Percentiles rank a stretch among this genome's conserved stretches.
These are phyloP conservation scores for Coniosporium tulheliwenetii DNA, from an alignment of 2,329 filamentous ascomycete genomes.

Conservation along the genomic window DNA sequence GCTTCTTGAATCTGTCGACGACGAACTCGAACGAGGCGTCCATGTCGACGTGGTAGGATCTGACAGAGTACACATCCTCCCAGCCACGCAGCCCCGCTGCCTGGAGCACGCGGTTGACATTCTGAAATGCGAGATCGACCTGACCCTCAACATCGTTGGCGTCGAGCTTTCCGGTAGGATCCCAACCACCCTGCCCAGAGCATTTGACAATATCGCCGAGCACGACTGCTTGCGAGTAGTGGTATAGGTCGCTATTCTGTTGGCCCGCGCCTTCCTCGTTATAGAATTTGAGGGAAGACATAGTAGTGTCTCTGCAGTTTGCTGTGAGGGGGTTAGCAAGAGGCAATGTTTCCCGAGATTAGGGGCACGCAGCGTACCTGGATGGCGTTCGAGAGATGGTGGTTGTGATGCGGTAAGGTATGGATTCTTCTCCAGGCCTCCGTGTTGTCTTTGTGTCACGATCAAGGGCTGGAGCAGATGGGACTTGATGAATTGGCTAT, in stretches of 20 bases:
- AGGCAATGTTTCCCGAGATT: too few species aligned
- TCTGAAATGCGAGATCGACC: conserved; percentile 3
- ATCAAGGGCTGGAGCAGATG: too few species aligned
- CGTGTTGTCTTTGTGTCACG: too few species aligned
- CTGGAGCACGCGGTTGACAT: conserved; percentile 1
- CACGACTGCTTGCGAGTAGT: conserved; percentile 20
- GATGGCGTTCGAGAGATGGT: too few species aligned
- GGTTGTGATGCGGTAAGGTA: too few species aligned
- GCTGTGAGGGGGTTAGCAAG: too few species aligned
- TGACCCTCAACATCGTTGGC: conserved; percentile 1
- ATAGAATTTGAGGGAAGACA: conserved; percentile 24
- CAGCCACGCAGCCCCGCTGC: conserved; percentile 1
- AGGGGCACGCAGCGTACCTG: too few species aligned
- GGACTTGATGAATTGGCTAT: too few species aligned
- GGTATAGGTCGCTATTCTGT: conserved; percentile 14
- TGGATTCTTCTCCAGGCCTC: too few species aligned
- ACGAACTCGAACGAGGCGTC: conserved; percentile 20
- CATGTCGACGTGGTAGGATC: conserved; percentile 9
- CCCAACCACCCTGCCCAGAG: conserved; percentile 18
- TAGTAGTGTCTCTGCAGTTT: conserved; percentile 4
- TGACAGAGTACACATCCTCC: conserved; percentile 3
- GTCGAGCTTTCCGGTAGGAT: neutral
- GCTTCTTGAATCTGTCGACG: conserved; percentile 32
- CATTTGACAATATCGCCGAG: conserved; percentile 17
- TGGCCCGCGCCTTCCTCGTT: conserved; percentile 23